phyloP scores from a whole-genome alignment of 2,329 filamentous ascomycete genomes.

The Cercospora sesami region DNA sequence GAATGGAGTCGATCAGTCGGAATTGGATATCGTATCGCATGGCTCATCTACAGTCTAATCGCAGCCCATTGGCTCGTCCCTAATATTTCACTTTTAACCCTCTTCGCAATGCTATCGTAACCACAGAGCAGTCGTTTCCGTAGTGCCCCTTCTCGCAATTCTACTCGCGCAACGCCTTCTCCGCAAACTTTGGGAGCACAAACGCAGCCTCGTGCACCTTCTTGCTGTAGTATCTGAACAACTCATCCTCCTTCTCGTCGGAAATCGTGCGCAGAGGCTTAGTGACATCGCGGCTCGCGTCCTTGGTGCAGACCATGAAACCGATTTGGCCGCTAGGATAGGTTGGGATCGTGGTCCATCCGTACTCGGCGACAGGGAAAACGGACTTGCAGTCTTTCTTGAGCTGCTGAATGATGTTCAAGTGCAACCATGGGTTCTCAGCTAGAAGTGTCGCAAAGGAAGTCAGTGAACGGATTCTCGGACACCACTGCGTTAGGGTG shows the following conservation, averaged over 20 bases:
- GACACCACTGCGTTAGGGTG: slow-evolving; percentile 40
- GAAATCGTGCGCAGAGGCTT: slow-evolving; percentile 81
- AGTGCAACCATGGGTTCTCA: slow-evolving; percentile 99
- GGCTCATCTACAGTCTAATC: not conserved
- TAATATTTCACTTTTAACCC: not conserved
- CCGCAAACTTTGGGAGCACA: slow-evolving; percentile 88
- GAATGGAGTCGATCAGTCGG: not conserved
- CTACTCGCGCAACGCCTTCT: slow-evolving; percentile 60
- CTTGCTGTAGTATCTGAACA: slow-evolving; percentile 96
- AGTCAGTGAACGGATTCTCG: slow-evolving; percentile 28
- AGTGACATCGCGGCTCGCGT: slow-evolving; percentile 76
- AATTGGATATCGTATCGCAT: not conserved
- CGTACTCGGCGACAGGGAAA: slow-evolving; percentile 97
- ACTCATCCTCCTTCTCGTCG: slow-evolving; percentile 83
- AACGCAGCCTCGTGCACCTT: slow-evolving; percentile 96
- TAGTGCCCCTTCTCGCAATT: not conserved
- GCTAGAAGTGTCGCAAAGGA: slow-evolving; percentile 54
- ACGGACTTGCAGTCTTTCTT: slow-evolving; percentile 97
- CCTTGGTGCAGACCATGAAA: slow-evolving; percentile 99
- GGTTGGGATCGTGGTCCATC: slow-evolving; percentile 98
- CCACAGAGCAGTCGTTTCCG: not conserved
- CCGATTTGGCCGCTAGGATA: slow-evolving; percentile 99
- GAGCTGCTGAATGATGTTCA: slow-evolving; percentile 87
- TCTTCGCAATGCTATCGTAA: not conserved
- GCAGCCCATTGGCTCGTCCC: not conserved